Evolutionary conservation across 1,139 yeast species (phyloP).

Genomic region (Zygoascus sp.): DNA sequence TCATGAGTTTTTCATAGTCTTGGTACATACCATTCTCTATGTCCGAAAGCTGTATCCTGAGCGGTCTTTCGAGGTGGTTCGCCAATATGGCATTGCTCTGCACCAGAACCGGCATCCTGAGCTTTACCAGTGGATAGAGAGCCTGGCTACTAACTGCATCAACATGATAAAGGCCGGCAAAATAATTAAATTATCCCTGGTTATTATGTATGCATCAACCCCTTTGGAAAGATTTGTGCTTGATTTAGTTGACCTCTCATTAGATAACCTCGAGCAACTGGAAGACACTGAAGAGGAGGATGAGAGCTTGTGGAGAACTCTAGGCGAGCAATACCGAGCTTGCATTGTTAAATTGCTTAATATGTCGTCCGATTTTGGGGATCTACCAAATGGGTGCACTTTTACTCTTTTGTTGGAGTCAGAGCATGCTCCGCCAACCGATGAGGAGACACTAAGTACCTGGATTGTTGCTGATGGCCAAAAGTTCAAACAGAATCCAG

Average conservation of each 20-base stretch:
- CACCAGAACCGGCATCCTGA: constrained; percentile 37
- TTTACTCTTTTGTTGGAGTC: constrained; percentile 28
- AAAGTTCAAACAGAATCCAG: constrained; percentile 12
- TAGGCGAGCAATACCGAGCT: constrained; percentile 29
- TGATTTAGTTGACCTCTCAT: constrained; percentile 28
- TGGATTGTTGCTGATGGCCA: constrained; percentile 32
- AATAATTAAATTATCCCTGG: constrained; percentile 27
- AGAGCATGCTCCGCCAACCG: constrained; percentile 9
- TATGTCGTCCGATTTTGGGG: constrained; percentile 22
- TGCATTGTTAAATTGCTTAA: constrained; percentile 26
- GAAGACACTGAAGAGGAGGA: neutral
- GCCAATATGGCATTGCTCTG: constrained; percentile 35
- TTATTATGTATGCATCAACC: constrained; percentile 23
- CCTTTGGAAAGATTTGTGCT: constrained; percentile 35
- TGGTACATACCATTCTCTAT: constrained; percentile 35
- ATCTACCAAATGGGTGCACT: constrained; percentile 22
- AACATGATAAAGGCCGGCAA: constrained; percentile 26
- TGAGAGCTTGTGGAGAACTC: constrained; percentile 2
- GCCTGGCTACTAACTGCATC: constrained; percentile 29
- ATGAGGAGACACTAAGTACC: constrained; percentile 14
- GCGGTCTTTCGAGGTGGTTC: constrained; percentile 32
- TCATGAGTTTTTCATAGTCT: constrained; percentile 34
- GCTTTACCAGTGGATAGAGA: constrained; percentile 36
- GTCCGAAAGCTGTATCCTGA: constrained; percentile 35
- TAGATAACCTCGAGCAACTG: neutral